These are phyloP conservation scores for Botrytis byssoidea DNA, from an alignment of 2,329 filamentous ascomycete species.

Conservation along the genomic window DNA sequence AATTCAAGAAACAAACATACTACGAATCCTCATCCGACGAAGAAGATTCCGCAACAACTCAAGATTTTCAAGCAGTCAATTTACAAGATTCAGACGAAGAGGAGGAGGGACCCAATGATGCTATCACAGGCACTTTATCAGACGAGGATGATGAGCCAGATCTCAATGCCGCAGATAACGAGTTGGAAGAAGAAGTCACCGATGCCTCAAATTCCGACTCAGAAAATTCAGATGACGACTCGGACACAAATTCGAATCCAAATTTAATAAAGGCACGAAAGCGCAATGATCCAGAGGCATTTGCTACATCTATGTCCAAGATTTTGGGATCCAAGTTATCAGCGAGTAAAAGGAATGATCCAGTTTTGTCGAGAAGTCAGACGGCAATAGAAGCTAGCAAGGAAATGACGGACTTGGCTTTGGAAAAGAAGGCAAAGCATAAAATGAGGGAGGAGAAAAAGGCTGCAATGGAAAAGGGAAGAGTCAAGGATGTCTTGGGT, in stretches of 20 bases:
- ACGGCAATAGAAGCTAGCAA: conserved; percentile 70
- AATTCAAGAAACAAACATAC: conserved; percentile 59
- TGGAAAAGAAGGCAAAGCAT: conserved; percentile 78
- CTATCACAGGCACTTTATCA: conserved; percentile 31
- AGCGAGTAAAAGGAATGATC: conserved; percentile 76
- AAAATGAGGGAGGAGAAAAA: conserved; percentile 80
- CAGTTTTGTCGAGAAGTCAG: conserved; percentile 82
- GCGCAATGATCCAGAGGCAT: conserved; percentile 86
- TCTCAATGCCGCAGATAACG: conserved; percentile 25
- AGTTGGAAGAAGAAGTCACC: conserved; percentile 39
- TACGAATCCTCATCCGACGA: conserved; percentile 61
- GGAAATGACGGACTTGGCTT: conserved; percentile 68
- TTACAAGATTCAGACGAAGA: conserved; percentile 44
- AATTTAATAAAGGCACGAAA: conserved; percentile 62
- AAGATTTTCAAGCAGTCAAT: conserved; percentile 50
- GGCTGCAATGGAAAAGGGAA: conserved; percentile 77
- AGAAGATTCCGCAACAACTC: conserved; percentile 38
- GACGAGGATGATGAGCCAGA: conserved; percentile 33
- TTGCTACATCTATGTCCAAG: conserved; percentile 89
- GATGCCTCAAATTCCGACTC: conserved; percentile 42
- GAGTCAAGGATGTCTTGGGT: conserved; percentile 80
- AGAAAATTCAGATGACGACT: conserved; percentile 34
- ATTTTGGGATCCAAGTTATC: conserved; percentile 90
- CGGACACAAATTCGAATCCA: conserved; percentile 44
- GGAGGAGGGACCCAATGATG: conserved; percentile 33